phyloP scores from a whole-genome alignment of 768 basidiomycete genomes.

The Ramaria sp. region DNA sequence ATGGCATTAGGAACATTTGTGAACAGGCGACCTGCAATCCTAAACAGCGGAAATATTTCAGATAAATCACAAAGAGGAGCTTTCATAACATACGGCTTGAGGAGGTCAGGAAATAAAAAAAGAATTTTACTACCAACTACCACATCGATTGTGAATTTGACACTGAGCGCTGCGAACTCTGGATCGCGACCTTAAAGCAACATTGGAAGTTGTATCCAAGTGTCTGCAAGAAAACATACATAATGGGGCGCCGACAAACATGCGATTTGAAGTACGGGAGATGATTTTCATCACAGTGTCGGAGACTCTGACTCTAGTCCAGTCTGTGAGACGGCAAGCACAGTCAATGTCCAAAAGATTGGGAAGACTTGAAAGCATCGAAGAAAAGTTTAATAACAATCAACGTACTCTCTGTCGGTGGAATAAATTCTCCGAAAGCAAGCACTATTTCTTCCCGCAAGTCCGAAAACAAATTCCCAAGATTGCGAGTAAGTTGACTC shows the following conservation, averaged over 20 bases:
- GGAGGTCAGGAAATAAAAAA: constrained; percentile 3
- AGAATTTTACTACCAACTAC: background rate
- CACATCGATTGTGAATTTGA: constrained; percentile 5
- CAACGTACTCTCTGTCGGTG: constrained; percentile 10
- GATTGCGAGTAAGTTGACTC: constrained; percentile 25
- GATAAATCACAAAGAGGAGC: background rate
- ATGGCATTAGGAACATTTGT: constrained; percentile 2
- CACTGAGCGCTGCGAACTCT: constrained; percentile 3
- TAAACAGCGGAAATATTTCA: background rate
- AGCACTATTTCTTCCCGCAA: constrained; percentile 34
- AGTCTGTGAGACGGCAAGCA: constrained; percentile 12
- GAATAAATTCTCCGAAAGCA: constrained; percentile 31
- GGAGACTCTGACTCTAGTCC: constrained; percentile 23
- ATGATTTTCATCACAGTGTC: constrained; percentile 24
- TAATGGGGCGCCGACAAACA: constrained; percentile 38
- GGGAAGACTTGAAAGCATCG: background rate
- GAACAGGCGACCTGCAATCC: background rate
- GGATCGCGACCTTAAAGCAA: constrained; percentile 7
- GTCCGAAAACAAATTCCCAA: constrained; percentile 27
- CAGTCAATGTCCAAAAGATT: background rate
- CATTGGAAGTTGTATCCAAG: background rate
- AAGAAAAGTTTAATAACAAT: too few species aligned
- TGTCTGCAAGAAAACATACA: constrained; percentile 23
- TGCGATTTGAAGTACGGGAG: constrained; percentile 31
- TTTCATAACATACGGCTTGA: constrained; percentile 8